Evolutionary conservation across 495 filamentous ascomycete species (phyloP).

Genomic region (Elasticomyces elasticus): DNA sequence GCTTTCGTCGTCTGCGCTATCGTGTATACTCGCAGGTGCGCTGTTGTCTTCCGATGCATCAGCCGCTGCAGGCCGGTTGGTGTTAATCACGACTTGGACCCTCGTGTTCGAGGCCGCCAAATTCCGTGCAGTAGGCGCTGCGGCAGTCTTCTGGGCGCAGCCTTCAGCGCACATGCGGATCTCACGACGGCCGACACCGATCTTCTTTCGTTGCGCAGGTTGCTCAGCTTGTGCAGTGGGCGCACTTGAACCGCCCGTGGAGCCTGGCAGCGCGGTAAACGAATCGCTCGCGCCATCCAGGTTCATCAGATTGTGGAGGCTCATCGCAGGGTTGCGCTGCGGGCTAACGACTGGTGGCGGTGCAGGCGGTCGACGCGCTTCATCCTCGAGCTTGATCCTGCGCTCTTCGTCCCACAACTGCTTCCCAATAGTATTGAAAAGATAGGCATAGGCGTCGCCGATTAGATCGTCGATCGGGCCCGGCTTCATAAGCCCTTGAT

Average conservation of each 20-base stretch:
- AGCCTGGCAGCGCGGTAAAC: background rate
- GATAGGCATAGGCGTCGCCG: constrained; percentile 70
- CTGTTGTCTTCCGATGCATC: constrained; percentile 30
- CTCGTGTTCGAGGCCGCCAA: background rate
- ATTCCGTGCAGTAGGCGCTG: background rate
- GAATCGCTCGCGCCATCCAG: constrained; percentile 20
- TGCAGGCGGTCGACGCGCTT: constrained; percentile 5
- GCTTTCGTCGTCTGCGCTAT: constrained; percentile 72
- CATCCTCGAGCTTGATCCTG: constrained; percentile 3
- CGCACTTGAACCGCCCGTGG: constrained; percentile 26
- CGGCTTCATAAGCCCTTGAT: constrained; percentile 73
- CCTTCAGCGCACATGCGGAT: constrained; percentile 54
- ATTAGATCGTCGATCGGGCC: constrained; percentile 82
- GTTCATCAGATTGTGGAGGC: constrained; percentile 27
- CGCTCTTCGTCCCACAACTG: constrained; percentile 19
- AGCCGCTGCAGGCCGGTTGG: constrained; percentile 24
- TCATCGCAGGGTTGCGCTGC: constrained; percentile 24
- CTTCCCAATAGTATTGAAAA: constrained; percentile 51
- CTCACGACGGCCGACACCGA: constrained; percentile 54
- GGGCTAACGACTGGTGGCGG: constrained; percentile 7
- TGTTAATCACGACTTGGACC: constrained; percentile 19
- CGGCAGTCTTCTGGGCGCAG: constrained; percentile 27
- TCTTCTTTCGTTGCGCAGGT: constrained; percentile 33
- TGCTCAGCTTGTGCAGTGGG: constrained; percentile 30
- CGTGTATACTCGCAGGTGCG: constrained; percentile 54